Base-by-base conservation (phyloP, 106 monocot species). In the Allium fistulosum region DNA sequence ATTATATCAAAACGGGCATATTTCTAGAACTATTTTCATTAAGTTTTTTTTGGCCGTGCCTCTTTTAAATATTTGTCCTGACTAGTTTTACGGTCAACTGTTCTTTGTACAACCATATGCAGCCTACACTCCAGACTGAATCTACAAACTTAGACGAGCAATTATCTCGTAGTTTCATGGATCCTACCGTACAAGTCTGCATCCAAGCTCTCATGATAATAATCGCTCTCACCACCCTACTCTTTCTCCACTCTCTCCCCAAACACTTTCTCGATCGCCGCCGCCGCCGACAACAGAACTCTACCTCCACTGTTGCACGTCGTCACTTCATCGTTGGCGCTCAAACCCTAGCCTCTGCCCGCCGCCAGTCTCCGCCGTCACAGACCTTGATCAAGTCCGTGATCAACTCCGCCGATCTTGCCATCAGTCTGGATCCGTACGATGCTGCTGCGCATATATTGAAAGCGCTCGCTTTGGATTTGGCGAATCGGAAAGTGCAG, bases 271-370 rank as follows among this genome's bases (percentile, higher is more conserved):
- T 88, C 74, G 71, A 79, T 74, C 73, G 81, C 61, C 84, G 91
- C 70, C 80, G 80, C 62, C 70, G 73, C 58, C 55, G 56, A 22
- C 46, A 69, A 47, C 65, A 27, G 12, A 57, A 49, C 58, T 70
- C 80, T 51, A 7, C 58, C 74, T 48, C 76, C 17, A 62, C 67
- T 61, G 77, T 81, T 17, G 62, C 85, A 49, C 86, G 74, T 68
- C 91, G 88, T 75, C 88, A 96, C 77, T 96, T 96, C 81, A 16
- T 91, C 68, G 70, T 75, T 9, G 95, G 95, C n/a, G 95, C 86
- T 27, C 79, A 88, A 59, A 65, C 85, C 72, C 90, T 94, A 37
- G 53, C 90, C 75, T 83, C 84, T 58, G 91, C 95, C 55, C 87
- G 85, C 26, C 17, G 80, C 73, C 48, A 69, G 61, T 66, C 76